phyloP scores from a whole-genome alignment of 805 yeast species.

The Saccharomyces jurei region DNA sequence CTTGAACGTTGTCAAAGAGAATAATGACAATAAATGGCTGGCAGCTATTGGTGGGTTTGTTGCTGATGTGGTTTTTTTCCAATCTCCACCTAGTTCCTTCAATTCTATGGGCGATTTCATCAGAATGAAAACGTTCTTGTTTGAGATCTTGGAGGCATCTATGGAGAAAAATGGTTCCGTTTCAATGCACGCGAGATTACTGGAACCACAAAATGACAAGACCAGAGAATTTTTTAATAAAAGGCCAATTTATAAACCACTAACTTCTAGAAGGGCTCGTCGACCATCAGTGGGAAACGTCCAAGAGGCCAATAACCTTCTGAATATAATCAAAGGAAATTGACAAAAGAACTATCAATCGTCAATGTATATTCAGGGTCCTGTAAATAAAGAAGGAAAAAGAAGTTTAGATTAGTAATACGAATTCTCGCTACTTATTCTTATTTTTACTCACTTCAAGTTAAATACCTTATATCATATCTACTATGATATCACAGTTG shows the following conservation, averaged over 20 bases:
- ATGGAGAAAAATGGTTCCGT: constrained; percentile 32
- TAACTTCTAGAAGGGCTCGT: background rate
- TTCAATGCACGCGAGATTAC: background rate
- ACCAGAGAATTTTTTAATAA: background rate
- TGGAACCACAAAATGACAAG: background rate
- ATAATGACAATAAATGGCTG: constrained; percentile 31
- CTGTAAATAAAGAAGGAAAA: constrained; percentile 5
- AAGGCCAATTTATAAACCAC: background rate
- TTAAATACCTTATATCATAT: background rate
- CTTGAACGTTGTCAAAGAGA: constrained; percentile 31
- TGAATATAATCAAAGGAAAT: background rate
- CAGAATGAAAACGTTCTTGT: constrained; percentile 40
- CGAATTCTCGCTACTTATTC: too few relatives aligned
- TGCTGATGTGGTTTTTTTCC: constrained; percentile 21
- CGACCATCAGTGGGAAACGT: background rate
- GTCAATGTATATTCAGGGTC: background rate
- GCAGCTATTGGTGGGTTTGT: constrained; percentile 55
- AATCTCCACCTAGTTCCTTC: constrained; percentile 25
- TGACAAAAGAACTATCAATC: background rate
- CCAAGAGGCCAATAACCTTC: background rate
- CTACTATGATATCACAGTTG: background rate
- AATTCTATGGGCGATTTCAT: constrained; percentile 34
- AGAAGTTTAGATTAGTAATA: background rate
- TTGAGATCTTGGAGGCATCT: constrained; percentile 33
- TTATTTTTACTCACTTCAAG: background rate